Conservation (phyloP, 495 filamentous ascomycete genomes). For the Aspergillus kassunensis region DNA sequence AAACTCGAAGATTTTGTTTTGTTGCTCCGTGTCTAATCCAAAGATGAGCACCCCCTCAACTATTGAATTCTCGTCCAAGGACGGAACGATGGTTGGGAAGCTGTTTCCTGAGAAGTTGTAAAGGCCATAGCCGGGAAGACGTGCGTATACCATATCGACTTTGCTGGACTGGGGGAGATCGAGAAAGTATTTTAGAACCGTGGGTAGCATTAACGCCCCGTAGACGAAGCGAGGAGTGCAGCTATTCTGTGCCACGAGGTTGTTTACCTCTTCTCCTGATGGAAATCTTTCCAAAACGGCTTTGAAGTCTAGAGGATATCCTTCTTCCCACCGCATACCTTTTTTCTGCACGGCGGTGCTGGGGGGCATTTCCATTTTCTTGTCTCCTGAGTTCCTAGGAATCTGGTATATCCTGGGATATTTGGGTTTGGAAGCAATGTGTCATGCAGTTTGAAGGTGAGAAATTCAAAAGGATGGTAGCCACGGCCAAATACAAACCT, state of each 20-base stretch:
- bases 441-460: no score
- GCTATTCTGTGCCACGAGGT: slow-evolving; percentile 13
- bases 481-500: background rate
- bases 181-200: slow-evolving; percentile 24
- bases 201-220: slow-evolving; percentile 27
- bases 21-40: slow-evolving; percentile 21
- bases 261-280: slow-evolving; percentile 10
- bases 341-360: background rate
- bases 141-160: slow-evolving; percentile 27
- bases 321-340: slow-evolving; percentile 16
- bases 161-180: slow-evolving; percentile 11
- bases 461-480: background rate
- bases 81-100: slow-evolving; percentile 20
- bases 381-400: background rate
- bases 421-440: no score
- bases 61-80: slow-evolving; percentile 8
- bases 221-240: slow-evolving; percentile 25
- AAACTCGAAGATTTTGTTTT: slow-evolving; percentile 22
- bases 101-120: slow-evolving; percentile 12
- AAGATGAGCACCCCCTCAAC: slow-evolving; percentile 32
- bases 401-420: background rate
- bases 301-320: slow-evolving; percentile 21
- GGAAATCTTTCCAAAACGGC: slow-evolving; percentile 16
- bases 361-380: background rate
- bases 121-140: slow-evolving; percentile 21